Base-by-base conservation (phyloP, 305 asterid genomes). In the Fraxinus sp. region DNA sequence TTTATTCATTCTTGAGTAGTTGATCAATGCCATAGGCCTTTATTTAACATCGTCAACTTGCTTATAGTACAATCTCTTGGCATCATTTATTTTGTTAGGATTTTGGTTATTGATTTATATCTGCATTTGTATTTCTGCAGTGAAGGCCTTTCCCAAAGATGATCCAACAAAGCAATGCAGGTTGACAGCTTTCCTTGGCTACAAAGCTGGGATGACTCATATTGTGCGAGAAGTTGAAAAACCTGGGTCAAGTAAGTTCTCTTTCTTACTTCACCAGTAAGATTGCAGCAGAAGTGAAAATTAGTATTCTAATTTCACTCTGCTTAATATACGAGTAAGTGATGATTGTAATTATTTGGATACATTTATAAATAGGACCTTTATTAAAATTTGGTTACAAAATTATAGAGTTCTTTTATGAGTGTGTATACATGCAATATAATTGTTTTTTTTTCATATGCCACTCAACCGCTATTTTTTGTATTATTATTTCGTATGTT, bases 191-290 rank as follows among this genome's bases (percentile, higher is more conserved):
- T 91, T 95, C 55, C 90, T 93, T 20, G 98, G 97, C 1, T 92
- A 95, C 84, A 95, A 95, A 84, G 95, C 97, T 82, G 97, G 98
- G 76, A 95, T 95, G 98, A 93, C 98, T 39, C 98, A 93, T 75
- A 90, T 95, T 71, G 96, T 95, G 11, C 91, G 97, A 75, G 98
- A 93, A 22, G 97, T 95, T 73, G 98, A 95, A 37, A 95, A 95
- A 80, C 98, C 97, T 74, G 97, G 98, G 64, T 95, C 97, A 75
- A 93, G 98, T 93, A 74, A 89, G 97, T 91, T 5, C 8, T 62
- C 59, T 39, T 70, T 13, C 10, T 28, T n/a, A 43, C 26, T 11
- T 43, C 0, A 1, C 22, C 10, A 13, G 33, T 28, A 70, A 13
- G 22, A 70, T 66, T 28, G 16, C 35, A 26, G 36, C n/a, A 22